phyloP scores from a whole-genome alignment of 1,284 basidiomycete species.

The Ganoderma lucidum region DNA sequence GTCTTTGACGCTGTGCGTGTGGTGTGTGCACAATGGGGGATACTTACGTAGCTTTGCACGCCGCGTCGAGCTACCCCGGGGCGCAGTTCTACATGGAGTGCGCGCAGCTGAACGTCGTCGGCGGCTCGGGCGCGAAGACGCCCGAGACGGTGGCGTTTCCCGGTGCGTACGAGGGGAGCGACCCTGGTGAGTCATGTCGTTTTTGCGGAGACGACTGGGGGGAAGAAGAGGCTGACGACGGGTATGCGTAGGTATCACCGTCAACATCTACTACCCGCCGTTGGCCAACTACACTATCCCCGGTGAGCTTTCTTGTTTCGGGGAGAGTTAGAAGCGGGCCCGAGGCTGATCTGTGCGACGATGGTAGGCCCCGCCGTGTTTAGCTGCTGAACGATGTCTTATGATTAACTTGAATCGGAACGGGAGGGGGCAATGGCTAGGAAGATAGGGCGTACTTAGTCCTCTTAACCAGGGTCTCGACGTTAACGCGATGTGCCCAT shows the following conservation, averaged over 20 bases:
- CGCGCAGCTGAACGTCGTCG: slow-evolving; percentile 57
- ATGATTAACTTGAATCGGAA: too few relatives aligned
- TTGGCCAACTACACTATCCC: slow-evolving; percentile 34
- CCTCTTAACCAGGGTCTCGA: too few relatives aligned
- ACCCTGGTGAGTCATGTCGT: slow-evolving; percentile 34
- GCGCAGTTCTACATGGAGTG: slow-evolving; percentile 67
- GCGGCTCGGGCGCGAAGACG: slow-evolving; percentile 50
- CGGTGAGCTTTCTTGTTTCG: slow-evolving; percentile 19
- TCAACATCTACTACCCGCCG: slow-evolving; percentile 35
- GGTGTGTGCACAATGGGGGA: slow-evolving; percentile 30
- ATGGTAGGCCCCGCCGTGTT: slow-evolving; percentile 32
- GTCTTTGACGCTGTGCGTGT: too few relatives aligned
- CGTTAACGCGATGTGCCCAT: too few relatives aligned
- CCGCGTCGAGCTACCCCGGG: slow-evolving; percentile 53
- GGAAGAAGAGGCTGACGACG: slow-evolving; percentile 1
- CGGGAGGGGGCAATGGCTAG: too few relatives aligned
- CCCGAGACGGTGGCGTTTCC: slow-evolving; percentile 60
- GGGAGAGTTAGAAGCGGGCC: too few relatives aligned
- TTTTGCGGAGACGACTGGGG: too few relatives aligned
- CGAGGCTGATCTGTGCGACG: background rate
- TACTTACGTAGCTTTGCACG: slow-evolving; percentile 52
- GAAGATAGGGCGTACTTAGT: too few relatives aligned
- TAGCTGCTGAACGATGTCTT: slow-evolving; percentile 27
- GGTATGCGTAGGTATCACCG: slow-evolving; percentile 32
- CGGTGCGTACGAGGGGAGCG: slow-evolving; percentile 51